Percentiles rank a stretch among this genome's conserved stretches.
Conservation (phyloP, 2,329 filamentous ascomycete species). For the Exophiala calicioides region DNA sequence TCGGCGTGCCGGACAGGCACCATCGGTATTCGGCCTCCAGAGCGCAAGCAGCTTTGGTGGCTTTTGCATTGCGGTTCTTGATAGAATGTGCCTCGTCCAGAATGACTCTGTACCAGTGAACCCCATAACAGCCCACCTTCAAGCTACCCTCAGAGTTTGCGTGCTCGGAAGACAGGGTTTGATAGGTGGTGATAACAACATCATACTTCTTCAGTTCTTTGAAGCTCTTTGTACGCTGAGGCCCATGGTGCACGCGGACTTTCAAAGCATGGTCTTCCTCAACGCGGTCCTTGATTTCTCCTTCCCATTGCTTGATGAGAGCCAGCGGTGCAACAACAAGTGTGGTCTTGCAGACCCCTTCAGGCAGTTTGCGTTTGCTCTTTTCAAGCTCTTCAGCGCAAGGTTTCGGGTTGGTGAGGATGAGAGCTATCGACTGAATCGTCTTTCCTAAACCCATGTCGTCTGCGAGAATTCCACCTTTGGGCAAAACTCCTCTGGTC, state of each 20-base stretch:
- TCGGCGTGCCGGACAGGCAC: constrained; percentile 93
- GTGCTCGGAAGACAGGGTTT: constrained; percentile 90
- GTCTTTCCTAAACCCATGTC: constrained; percentile 97
- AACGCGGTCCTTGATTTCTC: constrained; percentile 84
- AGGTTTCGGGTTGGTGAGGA: constrained; percentile 78
- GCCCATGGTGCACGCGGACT: constrained; percentile 88
- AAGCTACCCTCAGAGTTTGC: constrained; percentile 62
- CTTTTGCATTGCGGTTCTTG: constrained; percentile 96
- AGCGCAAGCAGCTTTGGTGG: constrained; percentile 87
- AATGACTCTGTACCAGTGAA: constrained; percentile 94
- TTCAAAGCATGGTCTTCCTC: constrained; percentile 67
- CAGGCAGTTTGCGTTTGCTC: constrained; percentile 65
- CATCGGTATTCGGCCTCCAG: constrained; percentile 85
- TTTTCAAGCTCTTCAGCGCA: constrained; percentile 46
- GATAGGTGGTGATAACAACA: constrained; percentile 95
- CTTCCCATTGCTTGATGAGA: constrained; percentile 95
- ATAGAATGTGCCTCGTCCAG: constrained; percentile 97
- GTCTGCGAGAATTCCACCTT: constrained; percentile 92
- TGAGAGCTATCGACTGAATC: constrained; percentile 84
- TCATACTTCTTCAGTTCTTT: constrained; percentile 81
- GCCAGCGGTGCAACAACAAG: constrained; percentile 91
- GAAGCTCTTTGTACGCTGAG: constrained; percentile 75
- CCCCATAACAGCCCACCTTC: constrained; percentile 81
- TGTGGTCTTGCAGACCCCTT: constrained; percentile 72
- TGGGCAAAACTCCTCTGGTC: constrained; percentile 74